Conservation (phyloP, 257 asterid species). For the Nicotiana undulata region DNA sequence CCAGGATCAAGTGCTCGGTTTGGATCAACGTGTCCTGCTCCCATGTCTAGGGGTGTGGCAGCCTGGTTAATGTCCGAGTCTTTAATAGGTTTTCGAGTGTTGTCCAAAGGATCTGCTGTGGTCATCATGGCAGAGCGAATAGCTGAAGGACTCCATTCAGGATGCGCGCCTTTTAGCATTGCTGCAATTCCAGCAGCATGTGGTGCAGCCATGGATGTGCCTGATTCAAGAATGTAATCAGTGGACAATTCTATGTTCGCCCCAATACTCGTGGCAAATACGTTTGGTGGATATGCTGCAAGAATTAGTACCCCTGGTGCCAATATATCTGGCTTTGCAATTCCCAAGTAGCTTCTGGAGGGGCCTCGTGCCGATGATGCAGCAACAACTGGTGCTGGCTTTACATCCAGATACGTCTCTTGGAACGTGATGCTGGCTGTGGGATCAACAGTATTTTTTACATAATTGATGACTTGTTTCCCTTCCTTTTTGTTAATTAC, state of each 20-base stretch:
- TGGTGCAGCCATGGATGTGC: conserved; percentile 12
- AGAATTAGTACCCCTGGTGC: conserved; percentile 8
- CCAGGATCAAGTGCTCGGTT: conserved; percentile 22
- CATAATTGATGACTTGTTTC: neutral
- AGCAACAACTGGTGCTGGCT: neutral
- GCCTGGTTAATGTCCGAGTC: neutral
- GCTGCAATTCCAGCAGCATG: conserved; percentile 12
- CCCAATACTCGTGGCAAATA: neutral
- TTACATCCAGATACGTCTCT: neutral
- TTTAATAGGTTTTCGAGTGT: conserved; percentile 7
- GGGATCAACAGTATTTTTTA: neutral
- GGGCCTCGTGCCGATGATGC: neutral
- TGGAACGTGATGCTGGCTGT: conserved; percentile 6
- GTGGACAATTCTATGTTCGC: neutral
- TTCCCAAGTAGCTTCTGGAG: conserved; percentile 5
- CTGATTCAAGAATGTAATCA: conserved; percentile 1
- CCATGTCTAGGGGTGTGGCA: conserved; percentile 20
- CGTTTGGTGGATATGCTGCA: neutral
- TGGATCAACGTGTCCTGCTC: conserved; percentile 20
- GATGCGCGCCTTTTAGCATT: neutral
- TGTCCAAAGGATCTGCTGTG: conserved; percentile 9
- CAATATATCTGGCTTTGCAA: conserved; percentile 2
- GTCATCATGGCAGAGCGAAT: conserved; percentile 23
- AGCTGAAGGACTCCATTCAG: conserved; percentile 13
- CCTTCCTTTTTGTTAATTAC: conserved; percentile 4